A percentile compares a stretch with the other conserved stretches of the same genome.
Evolutionary conservation across 116 monocot genomes (phyloP).

Genomic region (Zostera marina): DNA sequence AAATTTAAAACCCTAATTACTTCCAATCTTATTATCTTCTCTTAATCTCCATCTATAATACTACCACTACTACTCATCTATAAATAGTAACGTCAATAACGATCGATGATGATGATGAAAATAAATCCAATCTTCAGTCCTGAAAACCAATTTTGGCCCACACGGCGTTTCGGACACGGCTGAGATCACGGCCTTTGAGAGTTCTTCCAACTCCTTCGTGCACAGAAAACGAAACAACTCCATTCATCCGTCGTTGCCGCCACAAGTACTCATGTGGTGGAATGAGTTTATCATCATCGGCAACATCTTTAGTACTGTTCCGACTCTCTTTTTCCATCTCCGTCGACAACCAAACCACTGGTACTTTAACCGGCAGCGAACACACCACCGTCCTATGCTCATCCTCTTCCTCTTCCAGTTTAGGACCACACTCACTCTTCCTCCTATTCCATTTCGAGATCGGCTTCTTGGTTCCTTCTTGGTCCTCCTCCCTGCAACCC

Average conservation of each 20-base stretch:
- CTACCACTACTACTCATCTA: too few species aligned
- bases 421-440: slow-evolving; percentile 2
- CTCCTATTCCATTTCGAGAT: neutral
- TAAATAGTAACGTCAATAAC: too few species aligned
- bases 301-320: slow-evolving; percentile 8
- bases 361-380: slow-evolving; percentile 43
- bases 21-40: too few species aligned
- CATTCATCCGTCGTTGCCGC: slow-evolving; percentile 30
- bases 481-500: slow-evolving; percentile 14
- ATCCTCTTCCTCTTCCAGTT: neutral
- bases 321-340: neutral
- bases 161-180: slow-evolving; percentile 71
- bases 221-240: slow-evolving; percentile 43
- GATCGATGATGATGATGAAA: too few species aligned
- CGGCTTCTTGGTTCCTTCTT: neutral
- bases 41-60: too few species aligned
- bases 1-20: too few species aligned
- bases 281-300: slow-evolving; percentile 21
- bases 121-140: slow-evolving; percentile 21
- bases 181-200: slow-evolving; percentile 81
- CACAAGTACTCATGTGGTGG: slow-evolving; percentile 75
- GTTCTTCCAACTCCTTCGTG: slow-evolving; percentile 76
- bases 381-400: slow-evolving; percentile 6
- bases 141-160: slow-evolving; percentile 79
- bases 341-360: slow-evolving; percentile 25